These are phyloP conservation scores for Aeminium ludgeri DNA, from an alignment of 495 filamentous ascomycete species.

Conservation along the genomic window DNA sequence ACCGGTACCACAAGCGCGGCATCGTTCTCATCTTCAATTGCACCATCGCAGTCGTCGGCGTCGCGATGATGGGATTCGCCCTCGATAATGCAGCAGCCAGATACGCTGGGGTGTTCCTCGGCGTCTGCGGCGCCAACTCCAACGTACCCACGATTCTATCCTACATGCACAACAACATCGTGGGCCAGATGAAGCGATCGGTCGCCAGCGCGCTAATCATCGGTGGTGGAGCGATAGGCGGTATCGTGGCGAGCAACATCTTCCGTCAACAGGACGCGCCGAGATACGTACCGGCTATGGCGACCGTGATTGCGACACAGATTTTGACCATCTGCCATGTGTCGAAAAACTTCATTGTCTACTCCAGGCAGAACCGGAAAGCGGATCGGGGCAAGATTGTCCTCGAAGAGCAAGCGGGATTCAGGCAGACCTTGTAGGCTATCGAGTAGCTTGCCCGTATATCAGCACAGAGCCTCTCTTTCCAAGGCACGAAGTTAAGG, in stretches of 20 bases:
- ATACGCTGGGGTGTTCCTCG: constrained; percentile 6
- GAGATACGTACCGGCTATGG: not conserved
- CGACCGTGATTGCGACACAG: too few relatives aligned
- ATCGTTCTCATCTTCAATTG: not conserved
- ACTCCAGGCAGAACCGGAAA: too few relatives aligned
- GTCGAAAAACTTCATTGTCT: too few relatives aligned
- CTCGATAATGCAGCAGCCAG: not conserved
- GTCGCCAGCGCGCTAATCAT: constrained; percentile 24
- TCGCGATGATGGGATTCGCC: not conserved
- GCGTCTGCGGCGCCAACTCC: constrained; percentile 1
- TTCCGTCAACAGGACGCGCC: constrained; percentile 12
- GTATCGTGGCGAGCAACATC: constrained; percentile 7
- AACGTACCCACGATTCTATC: constrained; percentile 15
- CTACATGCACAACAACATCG: constrained; percentile 14
- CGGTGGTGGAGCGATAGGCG: constrained; percentile 7
- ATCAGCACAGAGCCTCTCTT: too few relatives aligned
- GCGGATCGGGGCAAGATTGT: too few relatives aligned
- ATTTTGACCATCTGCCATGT: too few relatives aligned
- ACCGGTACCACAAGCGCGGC: not conserved
- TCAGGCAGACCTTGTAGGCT: too few relatives aligned
- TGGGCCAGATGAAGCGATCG: constrained; percentile 10
- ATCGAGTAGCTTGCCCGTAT: too few relatives aligned
- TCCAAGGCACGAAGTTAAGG: too few relatives aligned
- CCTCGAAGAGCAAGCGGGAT: too few relatives aligned
- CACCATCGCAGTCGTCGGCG: not conserved